Evolutionary conservation across 2,329 filamentous ascomycete genomes (phyloP), one percentile per base, ranked within the genome.

Genomic region (Pleurostoma richardsiae): DNA sequence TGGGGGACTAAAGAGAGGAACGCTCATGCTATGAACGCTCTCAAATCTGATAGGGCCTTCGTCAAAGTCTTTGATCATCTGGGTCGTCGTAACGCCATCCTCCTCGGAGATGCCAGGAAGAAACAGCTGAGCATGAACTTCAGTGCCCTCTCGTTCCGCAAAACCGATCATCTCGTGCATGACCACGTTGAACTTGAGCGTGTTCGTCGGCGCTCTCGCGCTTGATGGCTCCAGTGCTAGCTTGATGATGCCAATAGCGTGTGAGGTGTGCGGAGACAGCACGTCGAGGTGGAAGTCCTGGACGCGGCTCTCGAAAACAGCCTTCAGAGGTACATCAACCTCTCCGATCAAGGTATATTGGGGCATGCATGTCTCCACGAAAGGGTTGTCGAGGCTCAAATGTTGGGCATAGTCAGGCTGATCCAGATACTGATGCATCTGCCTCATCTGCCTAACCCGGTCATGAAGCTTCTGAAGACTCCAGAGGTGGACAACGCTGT

Each of bases 151-250:
- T 52, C 92, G 83, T 68, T 99, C 94, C 0, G 94, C 87, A 56
- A 99, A 99, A 1, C 94, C 94, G 33, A 94, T 72, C 69, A 99
- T 81, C 61, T 97, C 90, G 60, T 95, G 91, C 89, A 99, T 96
- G 30, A 97, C 91, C 4, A 97, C 91, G 59, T 97, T 99, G 71
- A 99, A 99, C 63, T 97, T 99, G 48, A 97, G 72, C 3, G 89
- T 96, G 49, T 88, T 94, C 10, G 89, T 88, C 10, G 94, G 94
- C 4, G 91, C 92, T 58, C 95, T 85, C 3, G 92, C 91, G 42
- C 90, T 92, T 1, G 92, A 97, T 10, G 94, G 94, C 61, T 99
- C 94, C 5, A 99, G 72, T 0, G 92, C 92, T 36, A 99, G 72
- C 59, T 90, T 88, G 54, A 99, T 82, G 46, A 96, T 92, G 40